phyloP scores from a whole-genome alignment of 306 rosid species.

The Oemleria cerasiformis region DNA sequence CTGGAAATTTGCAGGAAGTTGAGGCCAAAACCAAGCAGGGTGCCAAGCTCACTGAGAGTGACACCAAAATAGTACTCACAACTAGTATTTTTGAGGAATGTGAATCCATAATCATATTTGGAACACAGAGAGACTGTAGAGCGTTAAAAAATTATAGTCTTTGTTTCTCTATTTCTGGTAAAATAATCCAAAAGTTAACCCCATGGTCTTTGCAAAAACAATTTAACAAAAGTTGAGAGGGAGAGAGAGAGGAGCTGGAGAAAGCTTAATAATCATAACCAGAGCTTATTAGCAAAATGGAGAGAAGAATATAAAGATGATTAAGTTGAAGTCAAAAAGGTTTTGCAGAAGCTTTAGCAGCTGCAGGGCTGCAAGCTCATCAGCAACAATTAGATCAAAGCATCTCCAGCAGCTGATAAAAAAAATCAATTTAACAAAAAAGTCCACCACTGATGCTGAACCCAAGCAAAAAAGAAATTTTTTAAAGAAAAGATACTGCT shows the following conservation, averaged over 20 bases:
- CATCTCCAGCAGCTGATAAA: constrained; percentile 12
- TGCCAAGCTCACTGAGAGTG: constrained; percentile 20
- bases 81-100: constrained; percentile 12
- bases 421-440: not conserved
- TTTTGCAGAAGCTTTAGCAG: constrained; percentile 51
- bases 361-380: constrained; percentile 62
- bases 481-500: too few species aligned
- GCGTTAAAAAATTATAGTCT: too few species aligned
- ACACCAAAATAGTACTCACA: constrained; percentile 13
- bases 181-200: too few species aligned
- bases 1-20: constrained; percentile 56
- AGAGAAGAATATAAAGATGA: constrained; percentile 38
- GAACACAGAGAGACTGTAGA: too few species aligned
- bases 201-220: too few species aligned
- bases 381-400: constrained; percentile 29
- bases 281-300: not conserved
- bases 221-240: too few species aligned
- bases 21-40: not conserved
- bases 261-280: too few species aligned
- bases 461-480: too few species aligned
- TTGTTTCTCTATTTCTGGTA: too few species aligned
- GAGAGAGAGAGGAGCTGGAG: too few species aligned
- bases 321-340: constrained; percentile 77
- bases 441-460: too few species aligned
- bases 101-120: constrained; percentile 15